Evolutionary conservation across 2,329 filamentous ascomycete genomes (phyloP).

Genomic region (Fusarium sp.): DNA sequence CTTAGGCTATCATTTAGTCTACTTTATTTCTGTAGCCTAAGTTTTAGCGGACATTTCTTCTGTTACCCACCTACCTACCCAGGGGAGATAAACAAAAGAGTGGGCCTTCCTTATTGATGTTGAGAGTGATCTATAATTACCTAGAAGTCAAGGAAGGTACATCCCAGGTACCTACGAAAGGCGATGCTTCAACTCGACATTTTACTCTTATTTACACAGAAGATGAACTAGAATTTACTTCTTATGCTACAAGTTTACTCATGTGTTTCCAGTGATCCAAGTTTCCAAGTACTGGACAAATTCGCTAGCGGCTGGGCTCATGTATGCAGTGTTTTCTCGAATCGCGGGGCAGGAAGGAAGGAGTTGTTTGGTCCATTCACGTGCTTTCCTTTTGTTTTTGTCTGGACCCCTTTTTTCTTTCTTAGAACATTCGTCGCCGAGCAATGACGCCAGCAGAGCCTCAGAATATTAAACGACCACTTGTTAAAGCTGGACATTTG

Average conservation of each 20-base stretch:
- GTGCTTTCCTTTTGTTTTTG: constrained; percentile 18
- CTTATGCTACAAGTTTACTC: background rate
- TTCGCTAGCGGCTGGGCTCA: background rate
- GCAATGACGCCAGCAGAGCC: background rate
- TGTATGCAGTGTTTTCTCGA: background rate
- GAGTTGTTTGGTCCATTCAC: constrained; percentile 22
- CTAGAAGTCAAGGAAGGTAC: background rate
- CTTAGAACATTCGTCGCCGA: constrained; percentile 4
- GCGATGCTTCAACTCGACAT: background rate
- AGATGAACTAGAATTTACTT: background rate
- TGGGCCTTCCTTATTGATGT: constrained; percentile 8
- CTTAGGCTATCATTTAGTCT: too few species aligned
- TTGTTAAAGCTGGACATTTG: background rate
- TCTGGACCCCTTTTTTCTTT: constrained; percentile 8
- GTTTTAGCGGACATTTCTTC: too few species aligned
- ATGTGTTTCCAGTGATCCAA: background rate
- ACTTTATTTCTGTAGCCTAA: too few species aligned
- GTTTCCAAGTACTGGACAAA: background rate
- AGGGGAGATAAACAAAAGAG: too few species aligned
- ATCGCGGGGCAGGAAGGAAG: constrained; percentile 39
- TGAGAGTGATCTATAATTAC: background rate
- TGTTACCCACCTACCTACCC: too few species aligned
- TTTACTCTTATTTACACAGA: background rate
- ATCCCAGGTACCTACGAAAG: background rate
- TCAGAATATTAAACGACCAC: background rate